Evolutionary conservation across 2,329 filamentous ascomycete species (phyloP).

Genomic region (Zarea fungicola): DNA sequence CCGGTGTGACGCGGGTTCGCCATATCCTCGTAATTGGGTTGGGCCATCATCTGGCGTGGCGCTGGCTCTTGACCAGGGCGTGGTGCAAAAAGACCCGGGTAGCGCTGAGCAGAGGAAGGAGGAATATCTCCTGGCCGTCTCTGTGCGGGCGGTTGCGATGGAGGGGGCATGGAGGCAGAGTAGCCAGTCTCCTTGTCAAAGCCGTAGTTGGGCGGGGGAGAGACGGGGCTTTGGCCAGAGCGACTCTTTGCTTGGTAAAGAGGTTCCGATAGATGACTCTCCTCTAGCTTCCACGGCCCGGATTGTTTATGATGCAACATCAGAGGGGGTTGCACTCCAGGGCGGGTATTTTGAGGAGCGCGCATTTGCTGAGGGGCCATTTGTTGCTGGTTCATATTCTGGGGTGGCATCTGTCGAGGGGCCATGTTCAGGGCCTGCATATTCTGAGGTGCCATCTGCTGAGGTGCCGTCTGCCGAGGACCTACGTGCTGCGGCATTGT

Average conservation of each 20-base stretch:
- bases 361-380: background rate
- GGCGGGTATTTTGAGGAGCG: too few relatives aligned
- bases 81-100: constrained; percentile 41
- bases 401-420: background rate
- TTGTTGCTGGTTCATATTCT: too few relatives aligned
- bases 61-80: constrained; percentile 12
- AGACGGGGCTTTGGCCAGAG: constrained; percentile 25
- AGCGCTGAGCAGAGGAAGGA: constrained; percentile 47
- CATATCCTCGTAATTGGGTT: constrained; percentile 22
- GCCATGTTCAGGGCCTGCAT: too few relatives aligned
- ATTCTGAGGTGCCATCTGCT: too few relatives aligned
- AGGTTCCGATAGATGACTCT: constrained; percentile 49
- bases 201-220: constrained; percentile 28
- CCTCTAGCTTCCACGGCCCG: constrained; percentile 49
- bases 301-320: constrained; percentile 23
- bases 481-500: too few relatives aligned
- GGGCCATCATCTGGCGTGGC: background rate
- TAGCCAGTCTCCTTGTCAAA: constrained; percentile 49
- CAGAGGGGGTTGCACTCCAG: constrained; percentile 7
- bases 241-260: constrained; percentile 34
- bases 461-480: too few relatives aligned
- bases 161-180: constrained; percentile 14
- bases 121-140: constrained; percentile 34
- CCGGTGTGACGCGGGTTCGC: constrained; percentile 36
- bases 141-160: constrained; percentile 12